These are phyloP conservation scores for Pseudozyma hubeiensis DNA, from an alignment of 1,284 basidiomycete species.

Conservation along the genomic window DNA sequence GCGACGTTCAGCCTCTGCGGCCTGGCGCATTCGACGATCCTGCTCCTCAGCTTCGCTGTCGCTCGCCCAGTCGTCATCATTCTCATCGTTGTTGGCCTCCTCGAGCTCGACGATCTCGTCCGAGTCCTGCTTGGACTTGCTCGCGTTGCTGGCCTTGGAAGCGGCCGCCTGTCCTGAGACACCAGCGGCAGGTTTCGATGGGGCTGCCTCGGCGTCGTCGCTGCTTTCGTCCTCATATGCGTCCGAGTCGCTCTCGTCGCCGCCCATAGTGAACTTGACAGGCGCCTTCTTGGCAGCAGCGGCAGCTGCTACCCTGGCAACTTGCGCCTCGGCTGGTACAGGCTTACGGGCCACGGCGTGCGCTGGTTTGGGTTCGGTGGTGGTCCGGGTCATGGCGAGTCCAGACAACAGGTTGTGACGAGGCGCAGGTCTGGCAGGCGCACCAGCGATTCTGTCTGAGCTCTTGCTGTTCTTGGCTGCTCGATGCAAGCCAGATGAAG, in stretches of 20 bases:
- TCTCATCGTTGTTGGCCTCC: conserved; percentile 27
- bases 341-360: conserved; percentile 45
- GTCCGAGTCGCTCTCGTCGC: conserved; percentile 58
- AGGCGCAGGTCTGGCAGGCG: conserved; percentile 25
- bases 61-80: conserved; percentile 66
- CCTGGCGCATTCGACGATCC: conserved; percentile 60
- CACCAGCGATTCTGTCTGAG: conserved; percentile 33
- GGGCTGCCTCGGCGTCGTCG: conserved; percentile 14
- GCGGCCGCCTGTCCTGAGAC: background rate
- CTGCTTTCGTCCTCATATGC: conserved; percentile 56
- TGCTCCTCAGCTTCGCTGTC: conserved; percentile 67
- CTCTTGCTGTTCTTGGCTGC: conserved; percentile 51
- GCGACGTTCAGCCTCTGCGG: conserved; percentile 67
- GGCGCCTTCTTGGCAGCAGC: conserved; percentile 40
- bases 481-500: conserved; percentile 40
- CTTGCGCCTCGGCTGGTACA: conserved; percentile 16
- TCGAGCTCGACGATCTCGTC: conserved; percentile 30
- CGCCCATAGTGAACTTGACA: conserved; percentile 64
- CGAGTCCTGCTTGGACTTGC: conserved; percentile 13
- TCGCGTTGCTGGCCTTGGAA: conserved; percentile 5
- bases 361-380: conserved; percentile 21
- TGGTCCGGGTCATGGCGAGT: conserved; percentile 51
- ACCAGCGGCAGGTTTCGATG: background rate
- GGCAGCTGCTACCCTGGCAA: conserved; percentile 14
- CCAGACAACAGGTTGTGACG: conserved; percentile 47